Evolutionary conservation across 2,329 filamentous ascomycete species (phyloP).

Genomic region (Teratosphaeria epicoccoides): DNA sequence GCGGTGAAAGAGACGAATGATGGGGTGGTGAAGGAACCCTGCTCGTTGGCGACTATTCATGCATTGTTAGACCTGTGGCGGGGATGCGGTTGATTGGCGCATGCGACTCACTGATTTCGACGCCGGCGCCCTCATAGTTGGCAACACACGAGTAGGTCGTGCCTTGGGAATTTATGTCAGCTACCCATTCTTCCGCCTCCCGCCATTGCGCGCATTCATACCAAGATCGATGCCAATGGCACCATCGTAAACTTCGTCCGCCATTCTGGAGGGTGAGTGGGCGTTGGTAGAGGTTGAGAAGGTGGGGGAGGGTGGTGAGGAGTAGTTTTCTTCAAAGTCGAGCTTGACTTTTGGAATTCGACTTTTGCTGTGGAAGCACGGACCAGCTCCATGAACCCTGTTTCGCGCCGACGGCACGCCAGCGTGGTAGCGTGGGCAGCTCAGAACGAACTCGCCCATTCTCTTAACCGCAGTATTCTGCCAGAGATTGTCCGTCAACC

Average conservation of each 20-base stretch:
- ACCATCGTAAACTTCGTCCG: conserved; percentile 98
- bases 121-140: conserved; percentile 98
- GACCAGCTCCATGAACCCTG: too few species aligned
- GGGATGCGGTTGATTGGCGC: neutral
- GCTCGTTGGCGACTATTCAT: conserved; percentile 75
- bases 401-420: too few species aligned
- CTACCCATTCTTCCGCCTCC: conserved; percentile 26
- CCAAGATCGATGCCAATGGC: conserved; percentile 99
- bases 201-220: conserved; percentile 31
- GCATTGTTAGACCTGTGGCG: conserved; percentile 2
- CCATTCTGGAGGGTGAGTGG: conserved; percentile 51
- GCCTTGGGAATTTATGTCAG: conserved; percentile 48
- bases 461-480: neutral
- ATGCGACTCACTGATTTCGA: conserved; percentile 75
- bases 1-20: conserved; percentile 99
- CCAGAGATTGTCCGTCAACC: neutral
- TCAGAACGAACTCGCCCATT: too few species aligned
- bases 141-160: conserved; percentile 99
- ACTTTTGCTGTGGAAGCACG: neutral
- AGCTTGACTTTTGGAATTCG: too few species aligned
- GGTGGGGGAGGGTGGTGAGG: neutral
- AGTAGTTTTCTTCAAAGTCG: neutral
- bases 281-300: conserved; percentile 1
- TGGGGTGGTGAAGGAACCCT: conserved; percentile 97
- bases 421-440: too few species aligned